Conservation (phyloP, 1,139 yeast genomes). For the Insectozyma bohioensis region DNA sequence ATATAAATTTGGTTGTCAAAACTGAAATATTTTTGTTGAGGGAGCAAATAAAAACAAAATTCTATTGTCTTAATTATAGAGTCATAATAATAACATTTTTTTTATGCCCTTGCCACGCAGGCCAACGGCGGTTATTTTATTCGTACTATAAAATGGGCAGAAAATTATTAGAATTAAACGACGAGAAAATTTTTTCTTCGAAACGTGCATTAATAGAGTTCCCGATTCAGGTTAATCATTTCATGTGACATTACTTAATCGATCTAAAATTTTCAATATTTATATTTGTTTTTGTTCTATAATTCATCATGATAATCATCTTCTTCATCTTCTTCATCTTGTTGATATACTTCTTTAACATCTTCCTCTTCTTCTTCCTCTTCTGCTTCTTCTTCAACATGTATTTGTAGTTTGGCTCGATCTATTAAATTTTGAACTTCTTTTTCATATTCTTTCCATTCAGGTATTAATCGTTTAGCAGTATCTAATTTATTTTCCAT, state of each 20-base stretch:
- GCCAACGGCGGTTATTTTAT: too few relatives aligned
- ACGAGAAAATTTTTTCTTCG: background rate
- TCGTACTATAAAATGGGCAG: too few relatives aligned
- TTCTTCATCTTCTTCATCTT: slow-evolving; percentile 4
- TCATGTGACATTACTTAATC: slow-evolving; percentile 4
- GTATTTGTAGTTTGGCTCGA: background rate
- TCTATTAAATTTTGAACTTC: slow-evolving; percentile 31
- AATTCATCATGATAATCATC: slow-evolving; percentile 10
- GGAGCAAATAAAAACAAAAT: background rate
- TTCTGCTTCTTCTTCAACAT: slow-evolving; percentile 4
- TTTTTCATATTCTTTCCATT: slow-evolving; percentile 68
- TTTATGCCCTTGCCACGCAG: background rate
- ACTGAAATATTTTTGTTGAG: too few relatives aligned
- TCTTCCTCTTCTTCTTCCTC: slow-evolving; percentile 4
- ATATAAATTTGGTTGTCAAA: too few relatives aligned
- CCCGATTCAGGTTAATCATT: slow-evolving; percentile 2
- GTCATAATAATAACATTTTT: background rate
- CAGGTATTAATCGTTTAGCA: slow-evolving; percentile 74
- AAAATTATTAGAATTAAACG: too few relatives aligned
- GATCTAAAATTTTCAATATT: too few relatives aligned
- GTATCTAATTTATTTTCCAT: slow-evolving; percentile 73
- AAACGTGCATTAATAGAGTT: slow-evolving; percentile 1
- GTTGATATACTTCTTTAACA: background rate
- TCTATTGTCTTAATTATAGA: background rate
- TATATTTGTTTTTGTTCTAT: slow-evolving; percentile 1